Conservation (phyloP, 2,329 filamentous ascomycete species). For the Curvularia lunata region DNA sequence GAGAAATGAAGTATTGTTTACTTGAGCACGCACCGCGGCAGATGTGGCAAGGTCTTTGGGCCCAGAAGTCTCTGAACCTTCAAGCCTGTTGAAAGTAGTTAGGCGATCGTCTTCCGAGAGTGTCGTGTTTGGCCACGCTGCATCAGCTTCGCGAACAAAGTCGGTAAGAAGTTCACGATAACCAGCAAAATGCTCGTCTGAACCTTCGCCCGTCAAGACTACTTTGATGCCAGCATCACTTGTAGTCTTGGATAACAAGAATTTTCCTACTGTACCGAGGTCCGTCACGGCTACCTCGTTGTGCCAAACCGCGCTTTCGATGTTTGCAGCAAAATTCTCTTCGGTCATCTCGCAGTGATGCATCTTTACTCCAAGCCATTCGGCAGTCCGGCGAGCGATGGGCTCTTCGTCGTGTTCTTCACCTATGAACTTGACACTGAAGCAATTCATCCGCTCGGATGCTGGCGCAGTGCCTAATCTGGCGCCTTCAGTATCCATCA, state of each 20-base stretch:
- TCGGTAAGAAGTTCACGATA: slow-evolving; percentile 58
- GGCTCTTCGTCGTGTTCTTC: slow-evolving; percentile 50
- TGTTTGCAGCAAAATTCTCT: slow-evolving; percentile 50
- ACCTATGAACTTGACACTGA: slow-evolving; percentile 61
- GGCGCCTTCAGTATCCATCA: slow-evolving; percentile 50
- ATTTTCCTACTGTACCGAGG: slow-evolving; percentile 61
- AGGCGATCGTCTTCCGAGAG: slow-evolving; percentile 24
- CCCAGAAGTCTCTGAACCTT: slow-evolving; percentile 16
- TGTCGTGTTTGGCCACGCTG: slow-evolving; percentile 14
- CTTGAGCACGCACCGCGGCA: slow-evolving; percentile 18
- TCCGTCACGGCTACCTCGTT: slow-evolving; percentile 57
- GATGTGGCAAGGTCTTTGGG: slow-evolving; percentile 23
- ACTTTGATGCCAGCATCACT: slow-evolving; percentile 59
- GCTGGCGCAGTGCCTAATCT: slow-evolving; percentile 54
- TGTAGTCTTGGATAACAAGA: slow-evolving; percentile 56
- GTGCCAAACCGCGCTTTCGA: slow-evolving; percentile 56
- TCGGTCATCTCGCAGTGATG: slow-evolving; percentile 50
- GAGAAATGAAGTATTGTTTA: slow-evolving; percentile 26
- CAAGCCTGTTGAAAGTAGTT: slow-evolving; percentile 13
- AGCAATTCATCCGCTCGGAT: slow-evolving; percentile 50
- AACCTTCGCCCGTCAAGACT: slow-evolving; percentile 60
- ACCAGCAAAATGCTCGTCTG: slow-evolving; percentile 63
- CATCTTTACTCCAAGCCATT: slow-evolving; percentile 57
- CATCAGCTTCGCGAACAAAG: slow-evolving; percentile 58
- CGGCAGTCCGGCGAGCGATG: slow-evolving; percentile 57